Evolutionary conservation across 2,329 filamentous ascomycete species (phyloP).

Genomic region (Diaporthe humulicola): DNA sequence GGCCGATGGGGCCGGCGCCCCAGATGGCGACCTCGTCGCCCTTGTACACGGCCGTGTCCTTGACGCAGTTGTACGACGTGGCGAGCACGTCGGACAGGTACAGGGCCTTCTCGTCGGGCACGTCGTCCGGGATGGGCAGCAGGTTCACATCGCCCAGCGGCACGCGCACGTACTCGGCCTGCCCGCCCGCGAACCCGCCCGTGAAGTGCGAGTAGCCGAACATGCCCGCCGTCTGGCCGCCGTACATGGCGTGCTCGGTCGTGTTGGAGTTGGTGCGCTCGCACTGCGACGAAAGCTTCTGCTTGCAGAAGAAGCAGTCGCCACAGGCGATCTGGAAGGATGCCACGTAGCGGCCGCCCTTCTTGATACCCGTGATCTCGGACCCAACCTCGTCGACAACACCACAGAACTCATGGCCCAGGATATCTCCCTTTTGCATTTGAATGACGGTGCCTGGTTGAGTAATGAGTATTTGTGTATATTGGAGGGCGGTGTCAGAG

Average conservation of each 20-base stretch:
- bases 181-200: constrained; percentile 88
- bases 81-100: constrained; percentile 85
- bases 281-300: constrained; percentile 84
- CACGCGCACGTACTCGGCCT: constrained; percentile 88
- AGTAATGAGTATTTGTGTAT: background rate
- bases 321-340: constrained; percentile 87
- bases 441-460: constrained; percentile 63
- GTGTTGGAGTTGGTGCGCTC: constrained; percentile 84
- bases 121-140: constrained; percentile 80
- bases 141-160: constrained; percentile 86
- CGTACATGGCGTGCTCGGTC: constrained; percentile 81
- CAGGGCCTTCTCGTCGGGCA: constrained; percentile 87
- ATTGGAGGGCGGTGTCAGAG: background rate
- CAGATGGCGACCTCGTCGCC: constrained; percentile 85
- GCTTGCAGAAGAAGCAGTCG: constrained; percentile 81
- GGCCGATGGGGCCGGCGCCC: constrained; percentile 88
- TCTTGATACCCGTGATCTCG: constrained; percentile 64
- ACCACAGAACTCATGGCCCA: constrained; percentile 74
- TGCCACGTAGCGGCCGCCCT: constrained; percentile 81
- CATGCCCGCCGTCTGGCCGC: constrained; percentile 79
- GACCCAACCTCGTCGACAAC: constrained; percentile 69
- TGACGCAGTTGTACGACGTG: constrained; percentile 85
- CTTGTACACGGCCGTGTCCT: constrained; percentile 85
- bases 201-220: constrained; percentile 85
- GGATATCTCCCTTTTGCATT: constrained; percentile 74